phyloP scores from a whole-genome alignment of 2,329 filamentous ascomycete species.

The Domatiomyces catenatus region DNA sequence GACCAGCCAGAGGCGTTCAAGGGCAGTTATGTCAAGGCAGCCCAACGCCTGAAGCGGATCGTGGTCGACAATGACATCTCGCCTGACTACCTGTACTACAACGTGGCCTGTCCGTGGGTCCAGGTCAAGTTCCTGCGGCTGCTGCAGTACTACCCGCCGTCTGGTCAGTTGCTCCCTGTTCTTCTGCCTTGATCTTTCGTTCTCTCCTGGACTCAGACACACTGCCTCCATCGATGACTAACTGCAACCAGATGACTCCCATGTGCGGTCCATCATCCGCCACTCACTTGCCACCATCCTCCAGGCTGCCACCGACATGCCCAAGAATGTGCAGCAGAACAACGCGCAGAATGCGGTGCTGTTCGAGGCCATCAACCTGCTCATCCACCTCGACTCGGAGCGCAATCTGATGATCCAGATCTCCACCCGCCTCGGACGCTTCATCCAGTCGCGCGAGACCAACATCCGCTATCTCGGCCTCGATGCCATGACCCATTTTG shows the following conservation, averaged over 20 bases:
- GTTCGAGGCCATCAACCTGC: conserved; percentile 96
- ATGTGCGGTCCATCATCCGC: conserved; percentile 79
- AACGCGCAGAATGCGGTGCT: conserved; percentile 96
- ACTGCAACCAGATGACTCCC: conserved; percentile 57
- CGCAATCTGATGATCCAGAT: conserved; percentile 92
- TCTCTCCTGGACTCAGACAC: no score
- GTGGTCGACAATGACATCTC: conserved; percentile 81
- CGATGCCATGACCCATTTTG: conserved; percentile 96
- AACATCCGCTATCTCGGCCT: conserved; percentile 92
- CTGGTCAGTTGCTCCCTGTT: conserved; percentile 41
- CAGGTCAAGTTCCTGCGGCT: conserved; percentile 86
- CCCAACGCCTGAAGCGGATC: conserved; percentile 73
- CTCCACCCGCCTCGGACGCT: conserved; percentile 75
- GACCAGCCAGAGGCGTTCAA: conserved; percentile 91
- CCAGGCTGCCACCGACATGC: conserved; percentile 78
- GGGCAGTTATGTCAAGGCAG: conserved; percentile 86
- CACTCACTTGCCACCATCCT: conserved; percentile 83
- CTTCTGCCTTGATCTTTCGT: neutral
- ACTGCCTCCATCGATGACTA: neutral
- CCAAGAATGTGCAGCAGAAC: conserved; percentile 98
- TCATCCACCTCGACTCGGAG: conserved; percentile 94
- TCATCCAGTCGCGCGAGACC: conserved; percentile 91
- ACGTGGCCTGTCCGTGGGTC: conserved; percentile 97
- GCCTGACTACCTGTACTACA: conserved; percentile 93
- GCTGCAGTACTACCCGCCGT: conserved; percentile 90